A percentile compares a stretch with the other conserved stretches of the same genome.
These are phyloP conservation scores for Candida schatavii DNA, from an alignment of 805 yeast genomes.

Conservation along the genomic window DNA sequence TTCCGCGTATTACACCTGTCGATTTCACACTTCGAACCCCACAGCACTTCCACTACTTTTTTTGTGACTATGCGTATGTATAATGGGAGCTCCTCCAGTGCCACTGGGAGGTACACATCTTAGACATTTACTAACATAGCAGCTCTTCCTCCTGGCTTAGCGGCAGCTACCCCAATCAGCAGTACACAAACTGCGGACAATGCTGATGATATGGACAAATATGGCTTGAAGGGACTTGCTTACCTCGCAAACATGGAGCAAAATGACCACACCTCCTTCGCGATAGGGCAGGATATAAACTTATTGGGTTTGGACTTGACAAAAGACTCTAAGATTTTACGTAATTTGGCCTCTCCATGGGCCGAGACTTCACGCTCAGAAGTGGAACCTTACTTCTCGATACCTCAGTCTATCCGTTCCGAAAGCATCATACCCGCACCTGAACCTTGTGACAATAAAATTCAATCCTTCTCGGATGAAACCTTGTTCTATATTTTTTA, in stretches of 20 bases:
- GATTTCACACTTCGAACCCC: too few relatives aligned
- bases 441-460: slow-evolving; percentile 46
- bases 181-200: slow-evolving; percentile 4
- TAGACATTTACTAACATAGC: too few relatives aligned
- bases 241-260: slow-evolving; percentile 61
- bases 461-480: slow-evolving; percentile 76
- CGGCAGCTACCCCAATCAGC: slow-evolving; percentile 2
- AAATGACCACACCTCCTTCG: slow-evolving; percentile 59
- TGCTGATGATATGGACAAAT: slow-evolving; percentile 50
- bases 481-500: slow-evolving; percentile 91
- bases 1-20: too few relatives aligned
- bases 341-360: slow-evolving; percentile 90
- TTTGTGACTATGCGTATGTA: too few relatives aligned
- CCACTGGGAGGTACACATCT: too few relatives aligned
- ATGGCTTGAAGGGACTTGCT: slow-evolving; percentile 64
- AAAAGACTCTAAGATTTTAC: slow-evolving; percentile 47
- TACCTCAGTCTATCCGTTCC: slow-evolving; percentile 49
- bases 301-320: slow-evolving; percentile 63
- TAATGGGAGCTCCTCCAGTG: too few relatives aligned
- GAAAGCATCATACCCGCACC: slow-evolving; percentile 37
- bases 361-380: slow-evolving; percentile 85
- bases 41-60: too few relatives aligned
- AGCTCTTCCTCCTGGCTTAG: slow-evolving; percentile 27
- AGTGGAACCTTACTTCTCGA: slow-evolving; percentile 77
- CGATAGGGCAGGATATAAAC: slow-evolving; percentile 72